phyloP scores from a whole-genome alignment of 2,329 filamentous ascomycete genomes.

The Sclerotinia sclerotiorum region DNA sequence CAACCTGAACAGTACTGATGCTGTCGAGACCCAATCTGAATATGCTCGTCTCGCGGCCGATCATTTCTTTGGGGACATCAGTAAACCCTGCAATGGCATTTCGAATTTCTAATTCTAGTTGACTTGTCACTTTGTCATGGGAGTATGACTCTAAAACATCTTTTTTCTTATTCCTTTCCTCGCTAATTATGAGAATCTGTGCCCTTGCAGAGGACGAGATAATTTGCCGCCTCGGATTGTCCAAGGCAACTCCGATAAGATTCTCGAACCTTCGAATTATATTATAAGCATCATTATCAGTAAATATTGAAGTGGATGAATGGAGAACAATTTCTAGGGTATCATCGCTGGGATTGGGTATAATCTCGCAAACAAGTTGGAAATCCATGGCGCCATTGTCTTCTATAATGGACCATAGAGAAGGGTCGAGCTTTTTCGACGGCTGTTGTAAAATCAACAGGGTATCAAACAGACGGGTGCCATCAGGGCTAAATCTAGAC shows the following conservation, averaged over 20 bases:
- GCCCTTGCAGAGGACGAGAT: conserved; percentile 31
- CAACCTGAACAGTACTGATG: conserved; percentile 80
- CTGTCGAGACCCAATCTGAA: conserved; percentile 90
- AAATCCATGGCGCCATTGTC: conserved; percentile 70
- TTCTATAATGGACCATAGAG: conserved; percentile 56
- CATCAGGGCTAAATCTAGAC: conserved; percentile 46
- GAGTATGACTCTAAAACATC: neutral
- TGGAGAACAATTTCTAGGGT: conserved; percentile 61
- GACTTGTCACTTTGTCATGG: conserved; percentile 26
- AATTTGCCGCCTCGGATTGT: conserved; percentile 37
- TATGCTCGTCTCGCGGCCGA: conserved; percentile 67
- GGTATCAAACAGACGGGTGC: conserved; percentile 70
- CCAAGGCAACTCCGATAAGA: conserved; percentile 32
- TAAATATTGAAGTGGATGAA: conserved; percentile 50
- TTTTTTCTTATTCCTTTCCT: conserved; percentile 9
- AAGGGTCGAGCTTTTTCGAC: conserved; percentile 53
- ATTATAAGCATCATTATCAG: conserved; percentile 26
- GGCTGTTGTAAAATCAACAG: conserved; percentile 75
- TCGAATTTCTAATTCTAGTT: conserved; percentile 46
- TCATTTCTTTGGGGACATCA: conserved; percentile 48
- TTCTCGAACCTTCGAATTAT: conserved; percentile 33
- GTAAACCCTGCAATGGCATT: conserved; percentile 54
- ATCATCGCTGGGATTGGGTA: conserved; percentile 55
- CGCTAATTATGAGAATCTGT: conserved; percentile 27
- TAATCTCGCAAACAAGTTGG: conserved; percentile 74